Evolutionary conservation across 225 moss, liverwort and hornwort genomes (phyloP).

Genomic region (Asterella californica): DNA sequence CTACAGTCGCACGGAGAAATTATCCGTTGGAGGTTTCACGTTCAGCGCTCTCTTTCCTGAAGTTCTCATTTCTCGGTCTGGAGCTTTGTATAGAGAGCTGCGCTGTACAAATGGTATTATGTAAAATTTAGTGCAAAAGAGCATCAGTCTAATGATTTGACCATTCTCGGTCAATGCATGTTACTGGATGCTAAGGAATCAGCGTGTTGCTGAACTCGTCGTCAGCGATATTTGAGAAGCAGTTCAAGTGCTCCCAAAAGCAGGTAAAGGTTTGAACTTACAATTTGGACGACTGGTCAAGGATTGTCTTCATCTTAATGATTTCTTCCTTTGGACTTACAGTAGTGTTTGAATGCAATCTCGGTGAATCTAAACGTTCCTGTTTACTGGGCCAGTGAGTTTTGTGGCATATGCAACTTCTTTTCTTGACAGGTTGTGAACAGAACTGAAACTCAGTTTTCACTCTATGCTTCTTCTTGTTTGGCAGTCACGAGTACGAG

Average conservation of each 20-base stretch:
- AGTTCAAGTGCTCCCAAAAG: neutral
- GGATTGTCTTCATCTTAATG: neutral
- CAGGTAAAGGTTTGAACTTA: neutral
- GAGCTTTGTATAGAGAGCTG: no score
- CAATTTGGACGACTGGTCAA: no score
- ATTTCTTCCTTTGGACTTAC: neutral
- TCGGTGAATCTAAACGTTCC: neutral
- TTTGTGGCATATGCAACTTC: neutral
- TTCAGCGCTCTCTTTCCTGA: no score
- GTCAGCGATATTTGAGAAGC: neutral
- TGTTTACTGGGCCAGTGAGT: neutral
- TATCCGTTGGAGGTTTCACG: no score
- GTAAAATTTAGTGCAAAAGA: no score
- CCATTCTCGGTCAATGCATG: no score
- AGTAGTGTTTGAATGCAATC: neutral
- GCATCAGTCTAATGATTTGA: no score
- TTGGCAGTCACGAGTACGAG: slow-evolving; percentile 34
- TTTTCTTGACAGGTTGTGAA: neutral
- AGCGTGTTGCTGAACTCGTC: slow-evolving; percentile 4
- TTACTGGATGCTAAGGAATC: neutral
- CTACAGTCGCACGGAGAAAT: no score
- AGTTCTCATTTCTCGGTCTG: no score
- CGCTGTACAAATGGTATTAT: no score
- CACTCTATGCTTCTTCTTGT: neutral
- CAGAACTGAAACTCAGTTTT: neutral